phyloP scores from a whole-genome alignment of 768 basidiomycete genomes.

The Tylopilus sp. region DNA sequence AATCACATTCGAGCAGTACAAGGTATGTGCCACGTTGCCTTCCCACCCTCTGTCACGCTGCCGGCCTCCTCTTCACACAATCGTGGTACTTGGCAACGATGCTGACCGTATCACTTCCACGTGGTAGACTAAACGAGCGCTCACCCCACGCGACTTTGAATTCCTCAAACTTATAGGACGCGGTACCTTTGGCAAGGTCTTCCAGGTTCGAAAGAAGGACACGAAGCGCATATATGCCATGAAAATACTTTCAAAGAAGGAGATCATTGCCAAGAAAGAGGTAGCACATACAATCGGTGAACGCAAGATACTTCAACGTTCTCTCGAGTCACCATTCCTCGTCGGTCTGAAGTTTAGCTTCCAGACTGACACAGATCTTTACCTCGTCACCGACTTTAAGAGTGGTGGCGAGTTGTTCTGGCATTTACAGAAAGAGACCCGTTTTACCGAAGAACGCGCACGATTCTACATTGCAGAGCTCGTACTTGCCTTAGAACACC shows the following conservation, averaged over 20 bases:
- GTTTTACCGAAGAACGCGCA: constrained; percentile 91
- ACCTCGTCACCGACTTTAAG: constrained; percentile 98
- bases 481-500: constrained; percentile 89
- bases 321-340: constrained; percentile 91
- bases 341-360: constrained; percentile 98
- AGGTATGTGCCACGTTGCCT: constrained; percentile 46
- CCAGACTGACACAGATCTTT: constrained; percentile 93
- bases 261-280: constrained; percentile 98
- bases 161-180: constrained; percentile 98
- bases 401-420: constrained; percentile 97
- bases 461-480: constrained; percentile 97
- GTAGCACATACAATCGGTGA: constrained; percentile 99
- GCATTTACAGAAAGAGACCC: constrained; percentile 94
- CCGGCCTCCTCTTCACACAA: constrained; percentile 23
- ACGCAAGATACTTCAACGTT: constrained; percentile 95
- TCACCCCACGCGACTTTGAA: constrained; percentile 96
- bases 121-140: constrained; percentile 71
- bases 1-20: constrained; percentile 87
- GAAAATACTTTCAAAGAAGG: constrained; percentile 98
- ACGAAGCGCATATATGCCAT: constrained; percentile 99
- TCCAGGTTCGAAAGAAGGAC: constrained; percentile 97
- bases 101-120: constrained; percentile 17
- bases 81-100: constrained; percentile 18
- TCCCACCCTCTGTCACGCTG: constrained; percentile 25
- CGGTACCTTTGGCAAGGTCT: constrained; percentile 97